Conservation (phyloP, 192 early-diverging fungal genomes). For the Entomortierella beljakovae region DNA sequence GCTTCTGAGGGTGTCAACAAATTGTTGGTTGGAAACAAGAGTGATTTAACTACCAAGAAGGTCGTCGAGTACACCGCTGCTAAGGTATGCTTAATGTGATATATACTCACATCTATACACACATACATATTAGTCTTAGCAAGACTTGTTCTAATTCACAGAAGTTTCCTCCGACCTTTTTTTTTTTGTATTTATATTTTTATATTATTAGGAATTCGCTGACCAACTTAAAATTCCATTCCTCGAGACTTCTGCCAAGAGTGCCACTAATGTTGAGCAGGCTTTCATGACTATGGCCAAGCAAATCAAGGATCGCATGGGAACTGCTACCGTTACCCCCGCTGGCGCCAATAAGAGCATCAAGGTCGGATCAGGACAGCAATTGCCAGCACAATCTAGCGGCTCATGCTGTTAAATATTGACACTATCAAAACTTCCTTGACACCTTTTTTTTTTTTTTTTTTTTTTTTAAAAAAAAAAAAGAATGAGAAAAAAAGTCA, state of each 20-base stretch:
- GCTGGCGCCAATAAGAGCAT: slow-evolving; percentile 62
- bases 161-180: neutral
- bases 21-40: slow-evolving; percentile 98
- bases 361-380: slow-evolving; percentile 63
- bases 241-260: slow-evolving; percentile 98
- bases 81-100: slow-evolving; percentile 60
- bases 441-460: too few relatives aligned
- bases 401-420: slow-evolving; percentile 65
- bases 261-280: slow-evolving; percentile 97
- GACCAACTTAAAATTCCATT: slow-evolving; percentile 90
- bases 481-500: too few relatives aligned
- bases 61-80: slow-evolving; percentile 77
- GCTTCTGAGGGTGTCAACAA: slow-evolving; percentile 98
- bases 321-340: slow-evolving; percentile 58
- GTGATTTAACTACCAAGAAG: slow-evolving; percentile 94
- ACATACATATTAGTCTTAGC: neutral
- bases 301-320: slow-evolving; percentile 98
- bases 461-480: too few relatives aligned
- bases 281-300: slow-evolving; percentile 99
- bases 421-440: neutral
- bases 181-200: too few relatives aligned
- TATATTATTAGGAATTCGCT: slow-evolving; percentile 83
- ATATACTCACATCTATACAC: neutral
- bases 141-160: neutral
- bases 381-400: slow-evolving; percentile 58